Conservation (phyloP, 2,329 filamentous ascomycete species). For the Ampelomyces quisqualis region DNA sequence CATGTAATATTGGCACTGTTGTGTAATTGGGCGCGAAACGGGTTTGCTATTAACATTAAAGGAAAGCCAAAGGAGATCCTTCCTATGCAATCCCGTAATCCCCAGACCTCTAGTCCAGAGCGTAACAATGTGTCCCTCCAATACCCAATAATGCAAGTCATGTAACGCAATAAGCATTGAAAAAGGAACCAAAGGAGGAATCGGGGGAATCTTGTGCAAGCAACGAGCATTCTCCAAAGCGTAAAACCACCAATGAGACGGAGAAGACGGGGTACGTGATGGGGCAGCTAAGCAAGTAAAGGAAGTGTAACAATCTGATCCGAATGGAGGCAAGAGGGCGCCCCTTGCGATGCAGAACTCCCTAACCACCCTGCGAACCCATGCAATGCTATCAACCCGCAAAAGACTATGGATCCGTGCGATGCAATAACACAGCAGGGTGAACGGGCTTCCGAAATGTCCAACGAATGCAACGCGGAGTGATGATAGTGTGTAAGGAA, state of each 20-base stretch:
- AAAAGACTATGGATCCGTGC: slow-evolving; percentile 19
- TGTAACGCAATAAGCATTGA: slow-evolving; percentile 9
- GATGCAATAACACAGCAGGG: slow-evolving; percentile 19
- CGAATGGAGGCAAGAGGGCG: slow-evolving; percentile 13
- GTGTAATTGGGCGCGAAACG: slow-evolving; percentile 8
- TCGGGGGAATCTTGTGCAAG: slow-evolving; percentile 35
- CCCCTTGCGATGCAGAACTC: slow-evolving; percentile 25
- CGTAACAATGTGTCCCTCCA: slow-evolving; percentile 13
- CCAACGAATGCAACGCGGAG: slow-evolving; percentile 24
- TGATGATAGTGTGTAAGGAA: slow-evolving; percentile 8
- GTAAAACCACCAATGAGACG: slow-evolving; percentile 22
- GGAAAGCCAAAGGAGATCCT: slow-evolving; percentile 17
- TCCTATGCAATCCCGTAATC: slow-evolving; percentile 16
- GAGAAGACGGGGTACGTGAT: slow-evolving; percentile 5
- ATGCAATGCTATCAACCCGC: slow-evolving; percentile 33
- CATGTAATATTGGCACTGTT: slow-evolving; percentile 1
- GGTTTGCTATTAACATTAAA: slow-evolving; percentile 32
- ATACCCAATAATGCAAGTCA: slow-evolving; percentile 20
- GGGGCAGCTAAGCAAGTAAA: slow-evolving; percentile 2
- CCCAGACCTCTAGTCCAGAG: slow-evolving; percentile 7
- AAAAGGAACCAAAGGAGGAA: slow-evolving; percentile 18
- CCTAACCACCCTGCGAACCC: slow-evolving; percentile 24
- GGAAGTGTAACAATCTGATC: slow-evolving; percentile 13
- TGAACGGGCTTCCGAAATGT: slow-evolving; percentile 22
- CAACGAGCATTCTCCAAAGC: slow-evolving; percentile 10